Evolutionary conservation across 2,329 filamentous ascomycete genomes (phyloP).

Genomic region (Pseudopyricularia cyperi): DNA sequence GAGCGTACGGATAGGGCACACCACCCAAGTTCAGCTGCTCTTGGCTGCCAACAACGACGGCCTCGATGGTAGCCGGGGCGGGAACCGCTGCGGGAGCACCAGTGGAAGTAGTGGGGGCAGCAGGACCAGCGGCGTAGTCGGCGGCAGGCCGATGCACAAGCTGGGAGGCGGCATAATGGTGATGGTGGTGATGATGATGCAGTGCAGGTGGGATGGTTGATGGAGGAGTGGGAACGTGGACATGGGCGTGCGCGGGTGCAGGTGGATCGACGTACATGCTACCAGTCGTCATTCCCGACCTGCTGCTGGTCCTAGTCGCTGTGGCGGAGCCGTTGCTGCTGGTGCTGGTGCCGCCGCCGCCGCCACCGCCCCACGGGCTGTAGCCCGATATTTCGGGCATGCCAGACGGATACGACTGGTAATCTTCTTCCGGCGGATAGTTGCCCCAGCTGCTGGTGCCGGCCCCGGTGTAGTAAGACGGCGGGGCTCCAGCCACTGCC

Average conservation of each 20-base stretch:
- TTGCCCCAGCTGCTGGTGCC: background rate
- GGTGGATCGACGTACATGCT: conserved; percentile 2
- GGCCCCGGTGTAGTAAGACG: background rate
- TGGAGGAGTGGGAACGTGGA: background rate
- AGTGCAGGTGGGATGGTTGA: background rate
- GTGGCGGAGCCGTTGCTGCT: background rate
- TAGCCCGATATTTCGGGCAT: background rate
- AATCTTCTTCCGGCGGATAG: background rate
- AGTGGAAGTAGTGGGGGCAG: background rate
- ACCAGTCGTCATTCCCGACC: background rate
- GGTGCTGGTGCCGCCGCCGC: background rate
- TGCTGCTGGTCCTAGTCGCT: background rate
- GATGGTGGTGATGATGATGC: background rate
- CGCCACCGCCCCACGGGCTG: background rate
- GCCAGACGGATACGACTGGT: background rate
- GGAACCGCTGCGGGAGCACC: background rate
- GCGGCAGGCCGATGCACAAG: background rate
- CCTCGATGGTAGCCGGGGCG: background rate
- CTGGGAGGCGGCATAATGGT: background rate
- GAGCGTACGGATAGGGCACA: background rate
- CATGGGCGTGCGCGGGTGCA: background rate
- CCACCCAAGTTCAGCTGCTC: background rate
- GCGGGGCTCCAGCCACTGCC: background rate
- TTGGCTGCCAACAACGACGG: background rate
- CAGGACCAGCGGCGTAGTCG: background rate